phyloP scores from a whole-genome alignment of 169 alveolate species.

The Babesia bigemina region DNA sequence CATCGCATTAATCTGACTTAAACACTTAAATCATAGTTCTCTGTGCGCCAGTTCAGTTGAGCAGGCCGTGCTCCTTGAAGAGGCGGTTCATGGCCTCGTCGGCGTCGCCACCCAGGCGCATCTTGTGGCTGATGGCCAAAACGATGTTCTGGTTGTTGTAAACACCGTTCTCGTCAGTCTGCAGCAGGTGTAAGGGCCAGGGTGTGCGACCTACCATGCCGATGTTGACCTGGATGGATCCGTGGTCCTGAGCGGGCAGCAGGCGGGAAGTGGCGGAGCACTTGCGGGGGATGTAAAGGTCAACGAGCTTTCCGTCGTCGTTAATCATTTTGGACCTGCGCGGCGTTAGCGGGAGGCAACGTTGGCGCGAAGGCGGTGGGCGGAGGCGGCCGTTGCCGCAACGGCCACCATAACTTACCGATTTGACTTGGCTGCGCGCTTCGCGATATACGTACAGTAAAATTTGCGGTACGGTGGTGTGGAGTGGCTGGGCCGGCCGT shows the following conservation, averaged over 20 bases:
- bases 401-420: background rate
- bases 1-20: background rate
- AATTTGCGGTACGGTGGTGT: too few species aligned
- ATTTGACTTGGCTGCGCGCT: too few species aligned
- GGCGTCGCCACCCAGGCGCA: conserved; percentile 90
- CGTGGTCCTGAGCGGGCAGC: conserved; percentile 91
- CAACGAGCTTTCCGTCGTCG: conserved; percentile 91
- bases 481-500: too few species aligned
- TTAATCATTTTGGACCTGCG: conserved; percentile 77
- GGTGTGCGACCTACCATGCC: conserved; percentile 79
- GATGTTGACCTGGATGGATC: conserved; percentile 91
- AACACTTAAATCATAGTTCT: conserved; percentile 1
- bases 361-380: background rate
- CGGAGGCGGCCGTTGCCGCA: background rate
- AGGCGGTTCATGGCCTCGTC: conserved; percentile 93
- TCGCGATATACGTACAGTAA: too few species aligned
- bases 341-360: background rate
- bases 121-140: conserved; percentile 88
- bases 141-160: conserved; percentile 84
- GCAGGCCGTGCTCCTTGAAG: conserved; percentile 85
- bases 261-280: conserved; percentile 93
- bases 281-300: conserved; percentile 92
- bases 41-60: conserved; percentile 72
- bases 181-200: conserved; percentile 32
- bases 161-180: conserved; percentile 87